Conservation (phyloP, 768 basidiomycete genomes). For the Antrodiella citrinella region DNA sequence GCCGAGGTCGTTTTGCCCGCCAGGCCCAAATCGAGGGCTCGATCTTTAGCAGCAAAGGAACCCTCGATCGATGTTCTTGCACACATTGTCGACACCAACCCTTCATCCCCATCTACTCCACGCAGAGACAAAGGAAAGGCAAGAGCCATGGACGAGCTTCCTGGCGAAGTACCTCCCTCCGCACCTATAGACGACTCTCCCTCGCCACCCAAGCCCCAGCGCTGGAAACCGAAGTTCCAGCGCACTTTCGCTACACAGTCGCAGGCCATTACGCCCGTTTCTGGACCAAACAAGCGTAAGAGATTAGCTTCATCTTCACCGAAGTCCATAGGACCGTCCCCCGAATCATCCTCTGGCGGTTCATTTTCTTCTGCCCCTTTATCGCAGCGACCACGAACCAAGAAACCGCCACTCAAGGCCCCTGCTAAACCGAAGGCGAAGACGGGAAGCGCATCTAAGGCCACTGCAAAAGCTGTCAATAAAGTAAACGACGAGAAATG, state of each 20-base stretch:
- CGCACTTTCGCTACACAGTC: no score
- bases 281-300: conserved; percentile 16
- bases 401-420: background rate
- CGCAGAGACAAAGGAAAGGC: conserved; percentile 6
- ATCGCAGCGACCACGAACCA: no score
- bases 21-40: background rate
- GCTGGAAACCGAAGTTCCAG: background rate
- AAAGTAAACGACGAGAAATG: no score
- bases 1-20: background rate
- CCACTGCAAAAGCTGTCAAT: background rate
- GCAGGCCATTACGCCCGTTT: no score
- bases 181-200: background rate
- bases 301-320: conserved; percentile 8
- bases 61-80: background rate
- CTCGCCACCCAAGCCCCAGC: background rate
- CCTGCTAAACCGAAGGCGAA: background rate
- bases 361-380: no score
- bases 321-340: no score
- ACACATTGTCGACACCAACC: background rate
- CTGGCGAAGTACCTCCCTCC: conserved; percentile 1
- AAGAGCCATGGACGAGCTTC: conserved; percentile 1
- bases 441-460: background rate
- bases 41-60: background rate
- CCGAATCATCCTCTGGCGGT: no score
- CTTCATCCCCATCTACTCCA: background rate